phyloP scores from a whole-genome alignment of 768 basidiomycete species.

The Rhodotorula toruloides region DNA sequence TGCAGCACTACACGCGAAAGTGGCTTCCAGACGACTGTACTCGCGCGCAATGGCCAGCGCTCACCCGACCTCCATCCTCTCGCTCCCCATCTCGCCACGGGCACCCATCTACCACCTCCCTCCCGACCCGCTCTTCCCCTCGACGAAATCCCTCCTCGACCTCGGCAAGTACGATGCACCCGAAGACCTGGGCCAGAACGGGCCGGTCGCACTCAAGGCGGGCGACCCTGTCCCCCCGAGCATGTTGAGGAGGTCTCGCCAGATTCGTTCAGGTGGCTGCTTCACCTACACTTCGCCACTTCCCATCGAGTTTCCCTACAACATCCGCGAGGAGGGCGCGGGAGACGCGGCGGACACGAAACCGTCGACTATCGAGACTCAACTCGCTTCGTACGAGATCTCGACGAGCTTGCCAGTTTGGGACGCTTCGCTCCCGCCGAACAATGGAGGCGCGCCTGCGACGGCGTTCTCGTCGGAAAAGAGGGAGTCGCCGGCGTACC shows the following conservation, averaged over 20 bases:
- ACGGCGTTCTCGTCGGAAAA: constrained; percentile 15
- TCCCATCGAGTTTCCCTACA: constrained; percentile 36
- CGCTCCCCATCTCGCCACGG: constrained; percentile 28
- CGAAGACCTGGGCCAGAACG: constrained; percentile 5
- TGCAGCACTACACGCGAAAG: no score
- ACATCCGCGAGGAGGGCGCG: constrained; percentile 25
- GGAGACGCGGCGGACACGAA: constrained; percentile 8
- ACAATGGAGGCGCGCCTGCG: not conserved
- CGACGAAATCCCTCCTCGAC: constrained; percentile 13
- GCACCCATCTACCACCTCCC: constrained; percentile 35
- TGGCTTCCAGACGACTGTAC: no score
- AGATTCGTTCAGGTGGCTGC: constrained; percentile 20
- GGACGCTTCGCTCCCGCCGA: constrained; percentile 5
- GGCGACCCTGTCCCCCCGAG: constrained; percentile 36
- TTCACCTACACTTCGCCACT: constrained; percentile 36
- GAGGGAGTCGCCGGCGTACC: constrained; percentile 11
- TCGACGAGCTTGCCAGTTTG: constrained; percentile 11
- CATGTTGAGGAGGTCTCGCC: constrained; percentile 34
- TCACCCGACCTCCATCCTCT: no score
- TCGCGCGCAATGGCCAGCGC: not conserved
- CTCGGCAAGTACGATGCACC: constrained; percentile 28
- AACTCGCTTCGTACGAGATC: constrained; percentile 25
- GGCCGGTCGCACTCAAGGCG: constrained; percentile 24
- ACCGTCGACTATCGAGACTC: constrained; percentile 25
- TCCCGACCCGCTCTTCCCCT: constrained; percentile 33